A percentile compares a stretch with the other conserved stretches of the same genome.
phyloP scores from a whole-genome alignment of 345 rosid species.

The Syzygium jambos region DNA sequence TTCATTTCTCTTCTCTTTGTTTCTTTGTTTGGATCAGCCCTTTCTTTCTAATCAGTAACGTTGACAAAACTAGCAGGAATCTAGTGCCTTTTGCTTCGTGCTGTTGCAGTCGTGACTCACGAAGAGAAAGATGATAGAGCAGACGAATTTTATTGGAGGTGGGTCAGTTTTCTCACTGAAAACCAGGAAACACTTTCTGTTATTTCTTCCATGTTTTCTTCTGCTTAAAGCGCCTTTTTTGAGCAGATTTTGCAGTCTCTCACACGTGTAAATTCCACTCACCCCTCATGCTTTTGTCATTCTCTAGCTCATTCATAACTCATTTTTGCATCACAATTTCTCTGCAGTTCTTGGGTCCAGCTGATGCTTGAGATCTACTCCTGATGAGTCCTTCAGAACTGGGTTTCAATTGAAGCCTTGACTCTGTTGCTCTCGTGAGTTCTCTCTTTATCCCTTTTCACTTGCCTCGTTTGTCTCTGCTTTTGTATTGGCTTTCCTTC shows the following conservation, averaged over 20 bases:
- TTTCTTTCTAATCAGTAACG: not conserved
- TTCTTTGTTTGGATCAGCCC: not conserved
- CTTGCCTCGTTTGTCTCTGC: not conserved
- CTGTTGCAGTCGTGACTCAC: not conserved
- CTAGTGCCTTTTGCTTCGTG: conserved; percentile 30
- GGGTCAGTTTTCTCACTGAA: conserved; percentile 6
- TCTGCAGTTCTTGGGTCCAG: conserved; percentile 8
- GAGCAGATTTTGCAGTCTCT: conserved; percentile 12
- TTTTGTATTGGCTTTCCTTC: not conserved
- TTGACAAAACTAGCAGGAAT: conserved; percentile 24
- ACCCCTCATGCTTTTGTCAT: conserved; percentile 31
- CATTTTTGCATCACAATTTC: not conserved
- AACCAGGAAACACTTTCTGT: conserved; percentile 3
- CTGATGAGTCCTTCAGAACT: not conserved
- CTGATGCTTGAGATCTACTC: conserved; percentile 5
- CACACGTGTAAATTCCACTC: conserved; percentile 9
- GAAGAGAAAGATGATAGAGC: conserved; percentile 3
- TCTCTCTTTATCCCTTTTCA: not conserved
- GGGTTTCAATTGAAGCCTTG: not conserved
- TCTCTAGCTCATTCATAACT: conserved; percentile 14
- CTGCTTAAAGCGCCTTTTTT: not conserved
- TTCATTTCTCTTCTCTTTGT: not conserved
- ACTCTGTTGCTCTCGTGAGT: not conserved
- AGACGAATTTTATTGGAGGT: conserved; percentile 16
- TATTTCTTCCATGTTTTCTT: conserved; percentile 12